Base-by-base conservation (phyloP, 1,284 basidiomycete genomes). In the Papiliotrema nemorosa region DNA sequence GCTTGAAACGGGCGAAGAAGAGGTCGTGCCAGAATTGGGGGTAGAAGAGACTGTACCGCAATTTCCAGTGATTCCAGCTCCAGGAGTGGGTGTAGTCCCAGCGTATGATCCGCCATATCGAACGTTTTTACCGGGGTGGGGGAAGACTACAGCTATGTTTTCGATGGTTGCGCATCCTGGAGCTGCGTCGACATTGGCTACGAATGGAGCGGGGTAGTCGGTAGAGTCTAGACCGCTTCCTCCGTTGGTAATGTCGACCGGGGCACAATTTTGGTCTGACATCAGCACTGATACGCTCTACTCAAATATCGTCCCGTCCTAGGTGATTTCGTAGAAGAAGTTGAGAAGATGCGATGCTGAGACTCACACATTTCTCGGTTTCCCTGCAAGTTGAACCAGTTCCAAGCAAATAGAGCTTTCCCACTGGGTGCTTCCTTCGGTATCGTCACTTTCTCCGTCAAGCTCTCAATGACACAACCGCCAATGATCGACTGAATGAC, bases 401-500 rank as follows among this genome's bases (percentile, higher is more conserved):
- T 67, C 76, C 76, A 78, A 18, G 66, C 63, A 44, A 78, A 75
- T n/a, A 76, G 52, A 5, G 74, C 76, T 26, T 73, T 62, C 9
- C 69, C 74, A 6, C 60, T 49, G 0, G 75, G 75, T 0, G 73
- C 65, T 22, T 67, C 61, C 7, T 33, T 33, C 4, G 76, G 76
- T 25, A 78, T 66, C 2, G 59, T 57, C 21, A 78, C 57, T 25
- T 60, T 51, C 33, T 58, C 54, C 42, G 60, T 70, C 43, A 57
- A 53, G 5, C 50, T 46, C 18, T 60, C 54, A 42, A 69, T 53
- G 31, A 73, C 60, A 50, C 75, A 77, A 5, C 71, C 69, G n/a
- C 76, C 76, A 16, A 75, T 62, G 35, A 67, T 47, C 2, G 65
- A 64, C 44, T 64, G 59, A 48, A 77, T 74, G 54, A 76, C 75